phyloP scores from a whole-genome alignment of 2,329 filamentous ascomycete species.

The Polychaeton citri region DNA sequence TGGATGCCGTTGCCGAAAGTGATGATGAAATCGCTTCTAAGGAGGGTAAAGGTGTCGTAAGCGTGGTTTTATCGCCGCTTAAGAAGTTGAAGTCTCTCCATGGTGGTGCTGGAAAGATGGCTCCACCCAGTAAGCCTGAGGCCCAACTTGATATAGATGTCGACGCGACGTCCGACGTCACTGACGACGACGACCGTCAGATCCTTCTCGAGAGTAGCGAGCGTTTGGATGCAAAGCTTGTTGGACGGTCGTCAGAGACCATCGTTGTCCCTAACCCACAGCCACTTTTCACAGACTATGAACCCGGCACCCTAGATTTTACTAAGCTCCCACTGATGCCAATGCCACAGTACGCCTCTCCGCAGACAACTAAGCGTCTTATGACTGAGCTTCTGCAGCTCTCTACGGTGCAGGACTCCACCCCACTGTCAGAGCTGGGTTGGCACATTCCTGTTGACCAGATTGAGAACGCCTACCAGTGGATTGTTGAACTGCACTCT shows the following conservation, averaged over 20 bases:
- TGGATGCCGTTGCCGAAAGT: slow-evolving; percentile 9
- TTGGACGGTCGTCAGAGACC: too few relatives aligned
- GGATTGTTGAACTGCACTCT: slow-evolving; percentile 81
- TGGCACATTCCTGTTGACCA: slow-evolving; percentile 65
- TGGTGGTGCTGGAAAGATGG: too few relatives aligned
- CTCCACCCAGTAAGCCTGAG: too few relatives aligned
- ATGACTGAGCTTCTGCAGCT: slow-evolving; percentile 52
- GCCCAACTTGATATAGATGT: too few relatives aligned
- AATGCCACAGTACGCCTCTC: slow-evolving; percentile 51
- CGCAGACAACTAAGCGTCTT: slow-evolving; percentile 47
- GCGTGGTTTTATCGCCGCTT: too few relatives aligned
- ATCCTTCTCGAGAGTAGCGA: slow-evolving; percentile 23
- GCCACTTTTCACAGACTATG: slow-evolving; percentile 41
- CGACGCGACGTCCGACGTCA: slow-evolving; percentile 35
- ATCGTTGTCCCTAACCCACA: not conserved
- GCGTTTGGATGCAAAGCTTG: not conserved
- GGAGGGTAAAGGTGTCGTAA: not conserved
- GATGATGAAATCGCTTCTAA: slow-evolving; percentile 2
- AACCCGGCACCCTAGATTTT: slow-evolving; percentile 52
- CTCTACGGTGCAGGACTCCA: slow-evolving; percentile 48
- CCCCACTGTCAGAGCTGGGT: slow-evolving; percentile 53
- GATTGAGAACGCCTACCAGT: slow-evolving; percentile 69
- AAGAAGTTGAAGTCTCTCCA: too few relatives aligned
- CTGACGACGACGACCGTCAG: slow-evolving; percentile 33
- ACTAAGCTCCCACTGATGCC: slow-evolving; percentile 50